Percentiles rank a stretch among this genome's conserved stretches.
Evolutionary conservation across 345 rosid species (phyloP).

Genomic region (Hypericum perforatum): DNA sequence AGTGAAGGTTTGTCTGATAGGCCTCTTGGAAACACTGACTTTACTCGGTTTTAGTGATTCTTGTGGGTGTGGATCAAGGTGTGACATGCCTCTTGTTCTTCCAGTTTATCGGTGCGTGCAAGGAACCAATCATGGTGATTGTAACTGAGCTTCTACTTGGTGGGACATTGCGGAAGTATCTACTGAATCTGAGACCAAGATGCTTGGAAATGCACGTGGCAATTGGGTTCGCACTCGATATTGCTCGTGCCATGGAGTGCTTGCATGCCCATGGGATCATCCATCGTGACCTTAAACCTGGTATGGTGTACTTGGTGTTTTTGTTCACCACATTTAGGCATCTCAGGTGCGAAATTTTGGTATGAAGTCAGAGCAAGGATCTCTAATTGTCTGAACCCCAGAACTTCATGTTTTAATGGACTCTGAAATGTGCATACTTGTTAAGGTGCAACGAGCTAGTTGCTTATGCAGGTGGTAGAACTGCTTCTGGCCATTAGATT

Average conservation of each 20-base stretch:
- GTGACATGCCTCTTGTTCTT: slow-evolving; percentile 6
- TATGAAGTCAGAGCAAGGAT: too few species aligned
- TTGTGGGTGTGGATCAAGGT: background rate
- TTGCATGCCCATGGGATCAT: slow-evolving; percentile 92
- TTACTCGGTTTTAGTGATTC: background rate
- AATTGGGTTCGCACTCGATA: slow-evolving; percentile 80
- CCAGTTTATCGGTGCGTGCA: slow-evolving; percentile 20
- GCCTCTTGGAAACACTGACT: background rate
- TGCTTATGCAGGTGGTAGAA: too few species aligned
- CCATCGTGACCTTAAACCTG: slow-evolving; percentile 96
- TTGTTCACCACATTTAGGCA: too few species aligned
- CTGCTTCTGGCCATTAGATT: too few species aligned
- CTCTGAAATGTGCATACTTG: too few species aligned
- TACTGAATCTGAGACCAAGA: slow-evolving; percentile 57
- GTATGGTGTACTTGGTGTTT: slow-evolving; percentile 25
- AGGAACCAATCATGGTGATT: slow-evolving; percentile 14
- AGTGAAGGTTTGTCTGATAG: slow-evolving; percentile 52
- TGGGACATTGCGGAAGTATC: slow-evolving; percentile 53
- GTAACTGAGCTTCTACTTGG: slow-evolving; percentile 15
- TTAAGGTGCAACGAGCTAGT: too few species aligned
- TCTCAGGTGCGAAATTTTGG: too few species aligned
- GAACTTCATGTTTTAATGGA: too few species aligned
- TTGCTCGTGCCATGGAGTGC: slow-evolving; percentile 99
- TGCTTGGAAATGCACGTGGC: slow-evolving; percentile 61
- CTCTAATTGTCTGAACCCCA: too few species aligned